Evolutionary conservation across 2,329 filamentous ascomycete species (phyloP), one percentile per base, ranked within the genome.

Genomic region (Aspergillus sp.): DNA sequence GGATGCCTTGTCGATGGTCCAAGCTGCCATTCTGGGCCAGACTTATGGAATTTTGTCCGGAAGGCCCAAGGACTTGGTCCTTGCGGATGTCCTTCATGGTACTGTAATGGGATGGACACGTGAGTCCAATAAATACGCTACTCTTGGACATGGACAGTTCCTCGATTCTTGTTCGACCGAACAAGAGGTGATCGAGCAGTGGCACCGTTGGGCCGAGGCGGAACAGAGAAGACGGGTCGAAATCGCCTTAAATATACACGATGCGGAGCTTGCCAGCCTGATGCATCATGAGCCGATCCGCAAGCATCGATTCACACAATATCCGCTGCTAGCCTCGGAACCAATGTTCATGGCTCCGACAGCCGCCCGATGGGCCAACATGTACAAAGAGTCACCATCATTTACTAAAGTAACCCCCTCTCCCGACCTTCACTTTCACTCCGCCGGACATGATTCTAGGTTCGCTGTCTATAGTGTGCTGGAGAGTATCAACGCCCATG

Each of bases 61-160:
- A n/a, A 56, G 67, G 17, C 66, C 71, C 5, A 69, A 65, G 39
- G 60, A 68, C 51, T 67, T 73, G 4, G 60, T 69, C 5, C 56
- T 72, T 28, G 71, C 70, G 13, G 69, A 72, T 62, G 65, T 70
- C 0, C 68, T 74, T n/a, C 71, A 73, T 47, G 71, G 71, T 0
- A 71, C 70, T 8, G 62, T 72, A 5, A 65, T 68, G 23, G 67
- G 70, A 13, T 72, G 71, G 70, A 69, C 71, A 4, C 69, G 71
- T 3, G 68, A 69, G 45, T 63, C 67, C 9, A 67, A 65, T 50
- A 66, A 64, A 60, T 52, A 69, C 5, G 48, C 59, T 4, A 57
- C 57, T 19, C 60, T 64, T 2, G 56, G 59, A 19, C 56, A 15
- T 12, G 56, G n/a, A 10, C 41, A 51, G 23, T 30, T 10, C 10